Evolutionary conservation across 139 green algal species (phyloP).

Genomic region (Edaphochlamys debaryana): DNA sequence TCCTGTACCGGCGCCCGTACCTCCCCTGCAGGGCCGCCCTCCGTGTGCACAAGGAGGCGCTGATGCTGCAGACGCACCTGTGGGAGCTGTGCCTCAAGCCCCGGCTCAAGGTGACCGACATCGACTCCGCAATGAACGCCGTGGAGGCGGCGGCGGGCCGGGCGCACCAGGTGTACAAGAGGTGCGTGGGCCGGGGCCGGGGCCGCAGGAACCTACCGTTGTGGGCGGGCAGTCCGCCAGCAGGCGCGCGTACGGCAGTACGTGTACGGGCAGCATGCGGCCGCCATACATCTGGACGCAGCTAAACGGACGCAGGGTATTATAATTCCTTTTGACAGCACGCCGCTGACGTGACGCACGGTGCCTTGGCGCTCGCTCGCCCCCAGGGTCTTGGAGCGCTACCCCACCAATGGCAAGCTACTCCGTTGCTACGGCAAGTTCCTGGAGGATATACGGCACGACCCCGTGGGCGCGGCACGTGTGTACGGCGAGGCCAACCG

Average conservation of each 20-base stretch:
- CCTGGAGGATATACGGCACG: constrained; percentile 48
- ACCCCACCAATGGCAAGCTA: constrained; percentile 26
- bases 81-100: constrained; percentile 8
- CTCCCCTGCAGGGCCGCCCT: constrained; percentile 14
- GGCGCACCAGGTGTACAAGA: not conserved
- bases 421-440: constrained; percentile 47
- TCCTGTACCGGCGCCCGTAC: not conserved
- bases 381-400: constrained; percentile 45
- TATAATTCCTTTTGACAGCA: too few species aligned
- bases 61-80: constrained; percentile 15
- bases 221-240: too few species aligned
- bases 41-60: constrained; percentile 41
- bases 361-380: too few species aligned
- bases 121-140: not conserved
- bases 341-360: not conserved
- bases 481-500: constrained; percentile 28
- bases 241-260: too few species aligned
- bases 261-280: too few species aligned
- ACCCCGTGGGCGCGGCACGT: constrained; percentile 18
- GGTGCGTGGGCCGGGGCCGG: too few species aligned
- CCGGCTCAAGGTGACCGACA: not conserved
- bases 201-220: too few species aligned
- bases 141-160: not conserved
- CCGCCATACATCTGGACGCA: too few species aligned
- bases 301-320: too few species aligned